Percentiles rank a stretch among this genome's conserved stretches.
phyloP scores from a whole-genome alignment of 2,329 filamentous ascomycete species.

The Lachnellula hyalina region DNA sequence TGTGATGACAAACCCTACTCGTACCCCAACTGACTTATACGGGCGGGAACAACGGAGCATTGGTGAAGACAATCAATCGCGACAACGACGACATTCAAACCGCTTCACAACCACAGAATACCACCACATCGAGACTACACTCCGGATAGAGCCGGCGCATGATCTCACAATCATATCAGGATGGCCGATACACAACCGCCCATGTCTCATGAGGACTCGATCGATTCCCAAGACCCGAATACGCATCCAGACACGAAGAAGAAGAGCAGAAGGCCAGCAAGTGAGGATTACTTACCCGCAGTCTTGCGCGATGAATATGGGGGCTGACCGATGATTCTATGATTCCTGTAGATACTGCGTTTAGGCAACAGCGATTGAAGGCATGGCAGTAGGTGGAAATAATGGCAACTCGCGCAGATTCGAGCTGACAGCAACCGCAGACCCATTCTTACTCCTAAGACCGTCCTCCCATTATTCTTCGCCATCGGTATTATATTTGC shows the following conservation, averaged over 20 bases:
- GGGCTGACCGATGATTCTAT: slow-evolving; percentile 15
- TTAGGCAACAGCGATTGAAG: slow-evolving; percentile 93
- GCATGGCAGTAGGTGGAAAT: slow-evolving; percentile 80
- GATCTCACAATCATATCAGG: slow-evolving; percentile 20
- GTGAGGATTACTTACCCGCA: slow-evolving; percentile 43
- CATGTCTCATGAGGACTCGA: slow-evolving; percentile 40
- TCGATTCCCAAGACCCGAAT: slow-evolving; percentile 49
- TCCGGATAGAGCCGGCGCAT: slow-evolving; percentile 22
- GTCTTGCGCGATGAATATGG: slow-evolving; percentile 10
- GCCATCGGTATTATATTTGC: slow-evolving; percentile 87
- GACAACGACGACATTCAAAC: slow-evolving; percentile 10
- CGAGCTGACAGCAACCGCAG: slow-evolving; percentile 40
- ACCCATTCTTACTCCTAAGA: slow-evolving; percentile 93
- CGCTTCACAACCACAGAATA: slow-evolving; percentile 5
- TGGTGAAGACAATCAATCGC: slow-evolving; percentile 7
- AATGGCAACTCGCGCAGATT: slow-evolving; percentile 4
- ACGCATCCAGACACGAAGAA: slow-evolving; percentile 64
- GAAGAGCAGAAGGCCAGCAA: slow-evolving; percentile 88
- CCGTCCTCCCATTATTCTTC: slow-evolving; percentile 87
- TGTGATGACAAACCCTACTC: neutral
- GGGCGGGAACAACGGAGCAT: slow-evolving; percentile 13
- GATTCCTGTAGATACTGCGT: slow-evolving; percentile 71
- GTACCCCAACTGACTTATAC: neutral
- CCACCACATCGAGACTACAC: slow-evolving; percentile 4
- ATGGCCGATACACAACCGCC: slow-evolving; percentile 28